Evolutionary conservation across 306 rosid species (phyloP).

Genomic region (Castanea mollissima): DNA sequence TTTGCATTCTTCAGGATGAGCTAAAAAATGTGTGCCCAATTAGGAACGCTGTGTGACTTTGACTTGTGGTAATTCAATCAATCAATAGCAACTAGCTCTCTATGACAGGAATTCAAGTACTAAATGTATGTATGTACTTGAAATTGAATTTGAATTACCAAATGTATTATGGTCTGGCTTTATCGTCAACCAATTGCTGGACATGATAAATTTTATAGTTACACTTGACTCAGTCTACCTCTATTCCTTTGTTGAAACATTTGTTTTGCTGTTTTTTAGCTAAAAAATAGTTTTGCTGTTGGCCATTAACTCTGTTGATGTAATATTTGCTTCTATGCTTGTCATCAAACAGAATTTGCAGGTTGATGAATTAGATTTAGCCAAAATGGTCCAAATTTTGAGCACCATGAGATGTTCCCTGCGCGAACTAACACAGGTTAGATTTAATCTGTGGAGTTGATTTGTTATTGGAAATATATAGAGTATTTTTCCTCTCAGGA

Average conservation of each 20-base stretch:
- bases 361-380: slow-evolving; percentile 79
- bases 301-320: background rate
- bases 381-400: slow-evolving; percentile 90
- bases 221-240: background rate
- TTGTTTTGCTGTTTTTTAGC: background rate
- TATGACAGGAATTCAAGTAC: background rate
- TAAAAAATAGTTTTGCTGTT: background rate
- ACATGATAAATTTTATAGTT: background rate
- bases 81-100: background rate
- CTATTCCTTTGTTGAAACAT: background rate
- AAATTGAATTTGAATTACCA: too few relatives aligned
- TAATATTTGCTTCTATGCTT: slow-evolving; percentile 11
- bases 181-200: background rate
- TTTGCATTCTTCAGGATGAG: too few relatives aligned
- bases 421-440: slow-evolving; percentile 94
- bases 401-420: slow-evolving; percentile 83
- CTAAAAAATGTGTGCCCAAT: too few relatives aligned
- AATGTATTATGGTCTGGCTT: background rate
- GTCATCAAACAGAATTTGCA: slow-evolving; percentile 59
- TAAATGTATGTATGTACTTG: background rate
- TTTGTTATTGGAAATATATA: slow-evolving; percentile 5
- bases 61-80: background rate
- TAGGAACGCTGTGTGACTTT: background rate
- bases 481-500: too few relatives aligned
- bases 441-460: slow-evolving; percentile 10